Evolutionary conservation across 768 basidiomycete species (phyloP).

Genomic region (Butyriboletus loyo): DNA sequence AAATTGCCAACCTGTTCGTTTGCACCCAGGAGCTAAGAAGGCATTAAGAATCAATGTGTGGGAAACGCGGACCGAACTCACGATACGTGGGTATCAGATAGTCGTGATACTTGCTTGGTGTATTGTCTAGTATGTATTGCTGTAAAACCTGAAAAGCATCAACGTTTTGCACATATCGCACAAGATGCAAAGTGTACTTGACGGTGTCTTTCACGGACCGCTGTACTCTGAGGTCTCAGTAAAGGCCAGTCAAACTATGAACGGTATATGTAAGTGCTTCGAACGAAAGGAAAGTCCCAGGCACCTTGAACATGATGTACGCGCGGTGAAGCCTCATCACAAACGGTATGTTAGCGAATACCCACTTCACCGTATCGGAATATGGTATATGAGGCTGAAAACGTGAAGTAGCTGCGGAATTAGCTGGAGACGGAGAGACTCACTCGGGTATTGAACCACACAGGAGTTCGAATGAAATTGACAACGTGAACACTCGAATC

Average conservation of each 20-base stretch:
- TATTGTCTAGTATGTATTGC: constrained; percentile 44
- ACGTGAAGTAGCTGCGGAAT: constrained; percentile 24
- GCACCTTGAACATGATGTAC: constrained; percentile 47
- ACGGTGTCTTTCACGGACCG: constrained; percentile 10
- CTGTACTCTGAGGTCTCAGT: constrained; percentile 8
- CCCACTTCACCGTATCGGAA: constrained; percentile 43
- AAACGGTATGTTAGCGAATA: constrained; percentile 52
- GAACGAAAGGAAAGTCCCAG: background rate
- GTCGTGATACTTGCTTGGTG: constrained; percentile 47
- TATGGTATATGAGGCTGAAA: constrained; percentile 38
- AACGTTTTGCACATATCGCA: background rate
- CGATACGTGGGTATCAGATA: constrained; percentile 52
- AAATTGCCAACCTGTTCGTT: constrained; percentile 37
- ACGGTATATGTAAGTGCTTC: background rate
- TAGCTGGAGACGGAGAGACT: constrained; percentile 6
- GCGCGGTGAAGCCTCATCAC: constrained; percentile 51
- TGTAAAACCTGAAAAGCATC: constrained; percentile 35
- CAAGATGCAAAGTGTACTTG: constrained; percentile 2
- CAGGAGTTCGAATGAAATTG: constrained; percentile 60
- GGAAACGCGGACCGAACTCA: constrained; percentile 23
- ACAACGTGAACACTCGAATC: constrained; percentile 51
- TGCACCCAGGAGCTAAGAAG: constrained; percentile 54
- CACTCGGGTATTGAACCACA: constrained; percentile 58
- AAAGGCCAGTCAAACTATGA: constrained; percentile 20
- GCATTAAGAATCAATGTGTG: background rate